Evolutionary conservation across 2,329 filamentous ascomycete species (phyloP), one percentile per base, ranked within the genome.

Genomic region (Epichloe brachyelytri): DNA sequence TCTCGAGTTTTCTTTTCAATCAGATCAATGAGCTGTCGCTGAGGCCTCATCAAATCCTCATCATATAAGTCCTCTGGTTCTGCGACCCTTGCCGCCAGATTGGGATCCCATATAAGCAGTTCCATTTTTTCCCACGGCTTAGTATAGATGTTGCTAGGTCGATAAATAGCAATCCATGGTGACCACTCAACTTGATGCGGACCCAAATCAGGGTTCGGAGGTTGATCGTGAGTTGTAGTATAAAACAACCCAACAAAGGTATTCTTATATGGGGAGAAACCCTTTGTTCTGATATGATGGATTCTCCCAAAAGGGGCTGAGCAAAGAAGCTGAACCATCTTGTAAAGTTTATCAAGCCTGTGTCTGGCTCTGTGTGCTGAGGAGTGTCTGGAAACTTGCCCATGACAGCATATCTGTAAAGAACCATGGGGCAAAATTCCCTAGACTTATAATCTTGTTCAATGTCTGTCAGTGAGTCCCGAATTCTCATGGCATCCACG

Each of bases 91-190:
- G 60, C 55, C 1, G 53, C 56, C 7, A 66, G 63, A 1, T 60
- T 56, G 2, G 65, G 51, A 54, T 81, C 78, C 77, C 77, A 80
- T 39, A 82, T 75, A 5, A 81, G 63, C 12, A 82, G 56, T 56
- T 81, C 77, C 2, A 68, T 66, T 2, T 49, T 48, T 0, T 2
- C 55, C 59, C 64, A 71, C 1, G 60, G 56, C 20, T 50, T 59
- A 1, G 8, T 14, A 51, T 72, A 65, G 1, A 67, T 62, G n/a
- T 72, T 62, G 4, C 63, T 57, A 0, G 73, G 70, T 11, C 78
- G 70, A 52, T 71, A 70, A 14, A 77, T 57, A 0, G 65, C 74
- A 36, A 80, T 55, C 77, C 77, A 82, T 0, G 78, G 74, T 41
- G 43, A 49, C 37, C 37, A 37, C 4, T 15, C 26, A 11, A 20